These are phyloP conservation scores for Dichomitus squalens DNA, from an alignment of 1,284 basidiomycete species.

Conservation along the genomic window DNA sequence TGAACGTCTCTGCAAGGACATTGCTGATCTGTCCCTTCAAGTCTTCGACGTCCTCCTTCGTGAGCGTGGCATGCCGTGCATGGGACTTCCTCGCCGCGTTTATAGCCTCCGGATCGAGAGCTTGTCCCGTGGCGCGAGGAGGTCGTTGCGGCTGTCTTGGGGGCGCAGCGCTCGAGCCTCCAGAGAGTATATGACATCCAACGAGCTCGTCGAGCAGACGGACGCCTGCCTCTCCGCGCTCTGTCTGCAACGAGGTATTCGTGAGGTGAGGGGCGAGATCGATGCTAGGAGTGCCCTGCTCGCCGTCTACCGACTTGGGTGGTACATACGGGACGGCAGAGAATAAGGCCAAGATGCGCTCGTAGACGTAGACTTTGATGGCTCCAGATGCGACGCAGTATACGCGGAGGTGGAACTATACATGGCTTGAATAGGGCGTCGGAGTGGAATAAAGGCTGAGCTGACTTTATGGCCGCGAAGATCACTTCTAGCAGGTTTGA, in stretches of 20 bases:
- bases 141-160: slow-evolving; percentile 16
- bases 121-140: slow-evolving; percentile 23
- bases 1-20: slow-evolving; percentile 81
- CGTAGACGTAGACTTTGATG: slow-evolving; percentile 78
- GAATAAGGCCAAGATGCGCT: slow-evolving; percentile 87
- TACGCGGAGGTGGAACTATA: slow-evolving; percentile 90
- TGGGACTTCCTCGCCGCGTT: slow-evolving; percentile 20
- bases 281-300: slow-evolving; percentile 14
- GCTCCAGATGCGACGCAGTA: slow-evolving; percentile 91
- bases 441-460: slow-evolving; percentile 17
- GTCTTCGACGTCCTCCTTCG: slow-evolving; percentile 52
- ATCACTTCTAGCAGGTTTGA: slow-evolving; percentile 27
- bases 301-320: slow-evolving; percentile 34
- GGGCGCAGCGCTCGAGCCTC: background rate
- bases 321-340: slow-evolving; percentile 65
- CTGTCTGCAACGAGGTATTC: slow-evolving; percentile 91
- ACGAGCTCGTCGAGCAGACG: slow-evolving; percentile 78
- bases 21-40: slow-evolving; percentile 68
- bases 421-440: slow-evolving; percentile 18
- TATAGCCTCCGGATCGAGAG: slow-evolving; percentile 19
- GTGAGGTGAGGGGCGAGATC: slow-evolving; percentile 88
- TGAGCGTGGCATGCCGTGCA: slow-evolving; percentile 33
- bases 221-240: slow-evolving; percentile 68
- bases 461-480: slow-evolving; percentile 70
- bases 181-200: slow-evolving; percentile 59